A percentile compares a stretch with the other conserved stretches of the same genome.
Conservation (phyloP, 352 stramenopile species). For the Halophytophthora polymorphica region DNA sequence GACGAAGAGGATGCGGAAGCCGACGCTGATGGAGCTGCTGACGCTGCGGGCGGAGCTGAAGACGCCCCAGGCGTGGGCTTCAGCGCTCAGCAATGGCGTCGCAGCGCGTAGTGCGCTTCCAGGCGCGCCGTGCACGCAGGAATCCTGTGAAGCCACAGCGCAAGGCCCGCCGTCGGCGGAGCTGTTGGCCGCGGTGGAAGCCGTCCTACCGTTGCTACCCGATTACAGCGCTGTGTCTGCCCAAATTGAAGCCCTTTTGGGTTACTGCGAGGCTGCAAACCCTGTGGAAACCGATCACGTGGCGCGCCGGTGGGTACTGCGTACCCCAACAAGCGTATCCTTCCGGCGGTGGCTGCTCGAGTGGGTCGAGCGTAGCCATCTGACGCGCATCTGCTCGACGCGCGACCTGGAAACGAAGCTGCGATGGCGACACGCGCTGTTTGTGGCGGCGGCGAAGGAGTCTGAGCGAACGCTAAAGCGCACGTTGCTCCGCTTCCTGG, state of each 20-base stretch:
- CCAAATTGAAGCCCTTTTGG: constrained; percentile 32
- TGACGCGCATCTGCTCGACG: neutral
- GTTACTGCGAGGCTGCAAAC: constrained; percentile 25
- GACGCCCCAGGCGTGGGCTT: constrained; percentile 20
- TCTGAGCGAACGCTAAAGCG: constrained; percentile 19
- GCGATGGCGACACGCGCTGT: constrained; percentile 34
- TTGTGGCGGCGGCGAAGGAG: constrained; percentile 34
- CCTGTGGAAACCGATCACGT: constrained; percentile 19
- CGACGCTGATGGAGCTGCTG: constrained; percentile 24
- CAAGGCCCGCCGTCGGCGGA: neutral
- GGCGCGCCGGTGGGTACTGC: constrained; percentile 29
- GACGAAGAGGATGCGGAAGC: constrained; percentile 3
- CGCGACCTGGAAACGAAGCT: constrained; percentile 6
- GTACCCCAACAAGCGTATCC: constrained; percentile 2
- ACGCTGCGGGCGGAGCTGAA: constrained; percentile 21
- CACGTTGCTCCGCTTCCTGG: constrained; percentile 24
- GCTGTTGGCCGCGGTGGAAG: constrained; percentile 22
- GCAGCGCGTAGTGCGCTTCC: neutral
- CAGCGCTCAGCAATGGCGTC: constrained; percentile 2
- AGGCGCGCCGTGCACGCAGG: neutral
- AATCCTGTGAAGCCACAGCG: neutral
- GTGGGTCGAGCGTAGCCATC: constrained; percentile 24
- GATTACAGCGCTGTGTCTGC: constrained; percentile 37
- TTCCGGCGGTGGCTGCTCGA: constrained; percentile 39
- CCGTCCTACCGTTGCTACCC: constrained; percentile 39